phyloP scores from a whole-genome alignment of 768 basidiomycete species.

The Pleurotus salmoneostramineus region DNA sequence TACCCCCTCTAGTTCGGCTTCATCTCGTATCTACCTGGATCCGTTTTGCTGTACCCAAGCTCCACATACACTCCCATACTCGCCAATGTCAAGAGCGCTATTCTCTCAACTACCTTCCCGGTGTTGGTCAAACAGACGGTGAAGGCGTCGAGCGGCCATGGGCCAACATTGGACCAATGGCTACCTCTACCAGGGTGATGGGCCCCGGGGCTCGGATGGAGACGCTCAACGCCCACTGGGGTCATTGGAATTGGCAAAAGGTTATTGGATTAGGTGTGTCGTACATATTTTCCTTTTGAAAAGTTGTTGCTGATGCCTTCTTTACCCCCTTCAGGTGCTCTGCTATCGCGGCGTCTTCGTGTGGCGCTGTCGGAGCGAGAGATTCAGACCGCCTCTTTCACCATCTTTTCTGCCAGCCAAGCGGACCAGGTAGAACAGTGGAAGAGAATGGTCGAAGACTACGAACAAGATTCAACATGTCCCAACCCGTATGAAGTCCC shows the following conservation, averaged over 20 bases:
- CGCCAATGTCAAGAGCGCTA: conserved; percentile 14
- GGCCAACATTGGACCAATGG: conserved; percentile 19
- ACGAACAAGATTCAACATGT: conserved; percentile 8
- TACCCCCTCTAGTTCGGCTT: background rate
- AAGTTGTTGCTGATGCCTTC: background rate
- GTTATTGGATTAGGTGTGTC: conserved; percentile 5
- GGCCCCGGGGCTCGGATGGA: conserved; percentile 22
- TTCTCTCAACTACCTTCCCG: conserved; percentile 18
- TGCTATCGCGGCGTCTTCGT: background rate
- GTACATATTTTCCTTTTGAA: background rate
- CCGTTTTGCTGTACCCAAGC: no score
- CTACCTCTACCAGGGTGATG: conserved; percentile 28
- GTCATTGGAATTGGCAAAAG: conserved; percentile 24
- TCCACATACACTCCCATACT: conserved; percentile 22
- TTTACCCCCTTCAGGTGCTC: background rate
- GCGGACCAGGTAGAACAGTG: background rate
- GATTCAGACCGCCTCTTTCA: no score
- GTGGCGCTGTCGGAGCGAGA: background rate
- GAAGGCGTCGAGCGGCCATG: no score
- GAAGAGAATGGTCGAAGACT: conserved; percentile 5
- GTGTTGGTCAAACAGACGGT: conserved; percentile 24
- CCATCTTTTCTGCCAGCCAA: background rate
- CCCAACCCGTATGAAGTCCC: conserved; percentile 12
- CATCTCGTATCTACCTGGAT: conserved; percentile 12
- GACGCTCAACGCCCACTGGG: conserved; percentile 22